Percentiles rank a stretch among this genome's conserved stretches.
These are phyloP conservation scores for Entomortierella chlamydospora DNA, from an alignment of 192 early-diverging fungal species.

Conservation along the genomic window DNA sequence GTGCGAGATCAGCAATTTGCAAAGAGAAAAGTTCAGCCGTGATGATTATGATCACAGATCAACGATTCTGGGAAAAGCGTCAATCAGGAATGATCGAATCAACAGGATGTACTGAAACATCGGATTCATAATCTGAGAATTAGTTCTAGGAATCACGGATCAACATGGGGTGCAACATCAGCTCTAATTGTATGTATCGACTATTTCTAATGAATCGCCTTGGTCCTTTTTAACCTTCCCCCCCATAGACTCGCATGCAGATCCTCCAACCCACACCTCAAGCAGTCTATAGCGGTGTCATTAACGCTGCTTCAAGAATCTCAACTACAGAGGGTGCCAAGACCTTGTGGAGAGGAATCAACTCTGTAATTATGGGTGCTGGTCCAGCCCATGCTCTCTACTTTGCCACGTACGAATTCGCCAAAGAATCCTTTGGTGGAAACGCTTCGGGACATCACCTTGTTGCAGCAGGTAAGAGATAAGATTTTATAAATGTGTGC, in stretches of 20 bases:
- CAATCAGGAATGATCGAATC: too few species aligned
- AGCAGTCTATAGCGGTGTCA: conserved; percentile 77
- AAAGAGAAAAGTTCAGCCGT: not conserved
- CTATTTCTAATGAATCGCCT: not conserved
- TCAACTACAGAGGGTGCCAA: conserved; percentile 80
- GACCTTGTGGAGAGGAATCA: conserved; percentile 93
- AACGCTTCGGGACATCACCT: conserved; percentile 67
- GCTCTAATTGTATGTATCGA: too few species aligned
- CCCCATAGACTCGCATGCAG: conserved; percentile 92
- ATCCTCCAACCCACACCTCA: conserved; percentile 76
- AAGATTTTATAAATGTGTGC: not conserved
- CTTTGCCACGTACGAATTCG: conserved; percentile 94
- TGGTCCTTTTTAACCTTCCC: not conserved
- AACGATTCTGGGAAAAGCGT: too few species aligned
- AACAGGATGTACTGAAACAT: too few species aligned
- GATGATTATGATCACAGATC: too few species aligned
- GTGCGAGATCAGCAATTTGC: not conserved
- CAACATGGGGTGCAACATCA: too few species aligned
- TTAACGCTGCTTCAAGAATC: conserved; percentile 76
- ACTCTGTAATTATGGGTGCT: conserved; percentile 91
- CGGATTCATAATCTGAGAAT: too few species aligned
- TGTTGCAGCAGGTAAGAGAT: conserved; percentile 66
- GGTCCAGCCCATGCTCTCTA: conserved; percentile 97
- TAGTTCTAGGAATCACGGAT: too few species aligned
- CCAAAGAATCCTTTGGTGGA: conserved; percentile 81